Evolutionary conservation across 1,139 yeast genomes (phyloP).

Genomic region (Hansenula sp.): DNA sequence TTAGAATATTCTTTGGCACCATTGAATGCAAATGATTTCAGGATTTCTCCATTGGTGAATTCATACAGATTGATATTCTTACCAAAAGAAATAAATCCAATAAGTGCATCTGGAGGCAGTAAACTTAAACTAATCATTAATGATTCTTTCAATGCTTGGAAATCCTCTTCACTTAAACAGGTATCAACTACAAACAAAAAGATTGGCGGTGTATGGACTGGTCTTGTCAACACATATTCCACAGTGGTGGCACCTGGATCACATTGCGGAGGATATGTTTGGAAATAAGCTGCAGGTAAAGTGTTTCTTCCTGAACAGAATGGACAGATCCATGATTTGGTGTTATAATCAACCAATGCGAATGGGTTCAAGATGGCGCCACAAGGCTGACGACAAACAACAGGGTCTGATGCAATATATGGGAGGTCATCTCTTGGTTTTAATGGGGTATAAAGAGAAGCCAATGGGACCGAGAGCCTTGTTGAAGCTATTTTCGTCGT

Average conservation of each 20-base stretch:
- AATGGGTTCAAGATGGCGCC: slow-evolving; percentile 60
- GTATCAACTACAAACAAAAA: slow-evolving; percentile 68
- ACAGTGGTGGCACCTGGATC: slow-evolving; percentile 47
- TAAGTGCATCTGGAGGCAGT: slow-evolving; percentile 56
- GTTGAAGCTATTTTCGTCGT: slow-evolving; percentile 55
- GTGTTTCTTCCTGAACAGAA: slow-evolving; percentile 56
- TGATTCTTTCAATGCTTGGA: slow-evolving; percentile 57
- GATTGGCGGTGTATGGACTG: slow-evolving; percentile 39
- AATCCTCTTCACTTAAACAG: slow-evolving; percentile 45
- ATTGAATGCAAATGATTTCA: slow-evolving; percentile 44
- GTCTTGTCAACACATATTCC: slow-evolving; percentile 54
- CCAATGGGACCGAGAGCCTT: slow-evolving; percentile 57
- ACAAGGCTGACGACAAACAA: slow-evolving; percentile 51
- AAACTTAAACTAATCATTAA: slow-evolving; percentile 49
- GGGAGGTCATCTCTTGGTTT: slow-evolving; percentile 44
- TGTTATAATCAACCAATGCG: slow-evolving; percentile 36
- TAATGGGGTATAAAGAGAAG: slow-evolving; percentile 65
- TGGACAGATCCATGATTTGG: slow-evolving; percentile 60
- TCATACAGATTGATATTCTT: slow-evolving; percentile 65
- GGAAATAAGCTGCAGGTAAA: slow-evolving; percentile 32
- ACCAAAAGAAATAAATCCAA: slow-evolving; percentile 61
- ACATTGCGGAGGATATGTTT: slow-evolving; percentile 31
- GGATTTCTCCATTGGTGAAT: slow-evolving; percentile 32
- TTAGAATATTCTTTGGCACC: slow-evolving; percentile 53
- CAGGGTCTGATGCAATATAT: slow-evolving; percentile 37